Evolutionary conservation across 2,329 filamentous ascomycete genomes (phyloP).

Genomic region (Alternaria atra): DNA sequence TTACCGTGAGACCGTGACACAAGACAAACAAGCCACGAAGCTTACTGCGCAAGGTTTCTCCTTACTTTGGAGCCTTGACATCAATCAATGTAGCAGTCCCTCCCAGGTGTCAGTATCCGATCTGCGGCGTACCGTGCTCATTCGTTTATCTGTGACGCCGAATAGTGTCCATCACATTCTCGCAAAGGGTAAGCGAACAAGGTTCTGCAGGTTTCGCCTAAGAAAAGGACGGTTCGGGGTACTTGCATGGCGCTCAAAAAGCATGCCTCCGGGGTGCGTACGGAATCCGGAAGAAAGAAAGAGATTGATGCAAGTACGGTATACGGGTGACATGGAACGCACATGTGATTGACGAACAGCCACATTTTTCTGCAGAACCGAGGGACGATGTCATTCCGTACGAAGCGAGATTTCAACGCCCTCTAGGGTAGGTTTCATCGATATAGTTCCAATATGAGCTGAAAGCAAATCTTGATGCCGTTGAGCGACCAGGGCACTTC

Average conservation of each 20-base stretch:
- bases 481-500: conserved; percentile 18
- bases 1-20: conserved; percentile 25
- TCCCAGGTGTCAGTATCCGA: conserved; percentile 12
- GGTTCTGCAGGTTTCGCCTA: conserved; percentile 2
- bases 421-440: conserved; percentile 10
- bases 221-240: conserved; percentile 1
- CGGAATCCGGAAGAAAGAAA: conserved; percentile 21
- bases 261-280: conserved; percentile 16
- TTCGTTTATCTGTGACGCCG: conserved; percentile 9
- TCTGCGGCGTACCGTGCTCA: conserved; percentile 15
- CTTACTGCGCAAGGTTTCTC: conserved; percentile 23
- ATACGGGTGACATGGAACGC: conserved; percentile 10
- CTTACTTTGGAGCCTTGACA: conserved; percentile 17
- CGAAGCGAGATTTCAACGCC: conserved; percentile 18
- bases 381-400: conserved; percentile 14
- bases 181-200: conserved; percentile 1
- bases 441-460: conserved; percentile 17
- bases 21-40: conserved; percentile 27
- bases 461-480: conserved; percentile 12
- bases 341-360: conserved; percentile 8
- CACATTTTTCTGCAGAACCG: not conserved
- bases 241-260: conserved; percentile 16
- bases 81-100: conserved; percentile 20
- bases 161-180: conserved; percentile 14
- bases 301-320: conserved; percentile 15